Evolutionary conservation across 1,284 basidiomycete genomes (phyloP).

Genomic region (Wallemia mellicola): DNA sequence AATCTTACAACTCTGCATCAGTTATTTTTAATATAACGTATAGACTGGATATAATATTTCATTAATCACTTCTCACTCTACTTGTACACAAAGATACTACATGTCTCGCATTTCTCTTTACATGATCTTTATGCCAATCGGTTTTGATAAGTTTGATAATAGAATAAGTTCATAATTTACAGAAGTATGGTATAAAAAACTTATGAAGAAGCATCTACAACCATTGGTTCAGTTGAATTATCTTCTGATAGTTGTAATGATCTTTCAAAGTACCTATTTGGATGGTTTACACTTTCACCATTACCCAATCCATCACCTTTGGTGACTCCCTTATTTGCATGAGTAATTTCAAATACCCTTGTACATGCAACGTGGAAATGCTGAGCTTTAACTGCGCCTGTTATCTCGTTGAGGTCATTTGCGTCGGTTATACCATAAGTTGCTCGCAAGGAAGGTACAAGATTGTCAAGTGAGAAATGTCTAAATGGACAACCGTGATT

Average conservation of each 20-base stretch:
- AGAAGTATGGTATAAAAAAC: no score
- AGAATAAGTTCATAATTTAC: no score
- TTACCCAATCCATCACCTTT: constrained; percentile 68
- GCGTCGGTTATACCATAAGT: constrained; percentile 38
- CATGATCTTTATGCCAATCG: no score
- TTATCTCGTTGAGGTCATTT: constrained; percentile 58
- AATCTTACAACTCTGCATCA: background rate
- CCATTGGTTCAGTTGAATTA: background rate
- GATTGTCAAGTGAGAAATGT: constrained; percentile 58
- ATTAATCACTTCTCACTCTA: background rate
- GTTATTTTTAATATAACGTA: no score
- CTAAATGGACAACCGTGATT: constrained; percentile 85
- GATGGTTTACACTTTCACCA: constrained; percentile 75
- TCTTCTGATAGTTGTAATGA: constrained; percentile 16
- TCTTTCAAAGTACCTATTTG: constrained; percentile 41
- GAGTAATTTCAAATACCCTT: constrained; percentile 81
- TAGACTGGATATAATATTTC: no score
- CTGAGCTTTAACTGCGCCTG: constrained; percentile 42
- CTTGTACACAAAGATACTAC: no score
- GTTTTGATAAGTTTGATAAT: no score
- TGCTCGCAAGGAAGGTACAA: constrained; percentile 43
- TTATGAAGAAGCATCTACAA: background rate
- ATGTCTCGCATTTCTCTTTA: no score
- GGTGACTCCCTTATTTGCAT: constrained; percentile 36
- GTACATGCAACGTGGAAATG: constrained; percentile 96